Base-by-base conservation (phyloP, 805 yeast genomes). In the Jamesozyma hellenica region DNA sequence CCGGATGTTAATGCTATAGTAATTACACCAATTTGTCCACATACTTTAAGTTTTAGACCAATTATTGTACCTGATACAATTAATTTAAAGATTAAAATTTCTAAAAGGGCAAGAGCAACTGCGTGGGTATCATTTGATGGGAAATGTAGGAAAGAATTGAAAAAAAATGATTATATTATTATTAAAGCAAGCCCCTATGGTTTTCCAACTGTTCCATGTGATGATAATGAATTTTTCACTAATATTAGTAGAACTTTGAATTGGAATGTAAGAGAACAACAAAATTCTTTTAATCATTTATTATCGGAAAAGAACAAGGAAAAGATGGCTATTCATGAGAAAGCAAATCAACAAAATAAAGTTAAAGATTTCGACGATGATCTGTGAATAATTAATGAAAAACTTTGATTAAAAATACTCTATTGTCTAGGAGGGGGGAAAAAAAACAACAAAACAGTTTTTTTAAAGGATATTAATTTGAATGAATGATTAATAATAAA, bases 51-150 rank as follows among this genome's bases (percentile, higher is more conserved):
- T 7, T 90, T 90, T 65, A 70, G 97, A 48, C 97, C 97, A 3
- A 82, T 90, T 40, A 68, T 90, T 42, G 67, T 90, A 23, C 97
- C 97, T 0, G 97, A 90, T 59, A 82, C 92, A n/a, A 85, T 88
- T 88, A 68, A 73, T 19, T 64, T 90, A 42, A 80, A 76, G 51
- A 82, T 90, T 4, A 82, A 81, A 51, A 94, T 87, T 3, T 95
- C 97, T 0, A 64, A 77, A 39, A 73, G 71, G 41, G 80, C 95
- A 32, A 66, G 98, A 38, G 77, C 92, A 4, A 84, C 95, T 0
- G 96, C 97, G 0, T 92, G 95, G 94, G 94, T 94, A 1, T 80
- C 96, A 1, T 92, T 92, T 57, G 98, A 92, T 61, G 98, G 98
- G 11, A 79, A 92, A 49, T 77, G 79, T 17, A 67, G 97, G 32